Evolutionary conservation across 257 asterid species (phyloP).

Genomic region (Galeopsis tetrahit): DNA sequence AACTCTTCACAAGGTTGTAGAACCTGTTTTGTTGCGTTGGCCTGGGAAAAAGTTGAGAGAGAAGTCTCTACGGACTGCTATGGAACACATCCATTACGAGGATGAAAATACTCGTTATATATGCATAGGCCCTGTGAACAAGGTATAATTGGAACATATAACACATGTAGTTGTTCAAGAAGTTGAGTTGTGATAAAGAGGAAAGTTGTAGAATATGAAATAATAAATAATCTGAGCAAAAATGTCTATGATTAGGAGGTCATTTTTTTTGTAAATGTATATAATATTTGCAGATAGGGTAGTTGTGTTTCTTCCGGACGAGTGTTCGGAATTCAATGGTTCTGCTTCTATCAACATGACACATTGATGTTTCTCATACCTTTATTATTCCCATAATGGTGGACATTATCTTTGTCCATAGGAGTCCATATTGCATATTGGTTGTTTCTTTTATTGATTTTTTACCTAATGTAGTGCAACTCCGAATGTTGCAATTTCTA

Average conservation of each 20-base stretch:
- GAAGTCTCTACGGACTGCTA: slow-evolving; percentile 65
- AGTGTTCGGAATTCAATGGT: not conserved
- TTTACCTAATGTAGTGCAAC: slow-evolving; percentile 11
- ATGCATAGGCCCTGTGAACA: slow-evolving; percentile 97
- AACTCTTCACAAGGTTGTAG: slow-evolving; percentile 77
- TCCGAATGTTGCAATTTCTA: slow-evolving; percentile 22
- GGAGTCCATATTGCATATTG: slow-evolving; percentile 17
- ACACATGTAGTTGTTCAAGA: not conserved
- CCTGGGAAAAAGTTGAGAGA: slow-evolving; percentile 94
- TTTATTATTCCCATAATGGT: slow-evolving; percentile 7
- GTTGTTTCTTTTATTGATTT: slow-evolving; percentile 28
- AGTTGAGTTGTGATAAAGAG: not conserved
- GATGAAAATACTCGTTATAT: slow-evolving; percentile 95
- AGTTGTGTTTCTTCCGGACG: slow-evolving; percentile 15
- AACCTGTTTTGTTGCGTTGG: slow-evolving; percentile 89
- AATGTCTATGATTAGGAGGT: not conserved
- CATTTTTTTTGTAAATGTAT: slow-evolving; percentile 8
- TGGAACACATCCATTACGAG: slow-evolving; percentile 96
- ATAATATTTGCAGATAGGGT: slow-evolving; percentile 1
- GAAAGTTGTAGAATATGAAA: slow-evolving; percentile 23
- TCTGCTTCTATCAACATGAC: slow-evolving; percentile 23
- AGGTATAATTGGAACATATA: slow-evolving; percentile 54
- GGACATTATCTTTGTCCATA: slow-evolving; percentile 18
- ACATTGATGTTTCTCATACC: not conserved
- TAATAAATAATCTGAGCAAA: slow-evolving; percentile 11